A percentile compares a stretch with the other conserved stretches of the same genome.
Evolutionary conservation across 805 yeast genomes (phyloP).

Genomic region (Saturnispora besseyi): DNA sequence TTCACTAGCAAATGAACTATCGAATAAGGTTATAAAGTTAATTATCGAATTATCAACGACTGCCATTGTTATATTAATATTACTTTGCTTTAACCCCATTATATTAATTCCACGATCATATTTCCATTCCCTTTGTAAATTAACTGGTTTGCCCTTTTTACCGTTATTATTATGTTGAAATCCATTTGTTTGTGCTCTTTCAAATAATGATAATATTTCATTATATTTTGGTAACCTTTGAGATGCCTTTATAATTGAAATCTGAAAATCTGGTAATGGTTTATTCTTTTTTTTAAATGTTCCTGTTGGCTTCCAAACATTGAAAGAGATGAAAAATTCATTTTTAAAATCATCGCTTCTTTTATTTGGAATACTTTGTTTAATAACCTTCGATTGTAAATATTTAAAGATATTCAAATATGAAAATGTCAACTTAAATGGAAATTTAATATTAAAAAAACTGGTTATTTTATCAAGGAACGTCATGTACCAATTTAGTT

Average conservation of each 20-base stretch:
- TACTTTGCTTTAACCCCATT: slow-evolving; percentile 8
- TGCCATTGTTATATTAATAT: slow-evolving; percentile 43
- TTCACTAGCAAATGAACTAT: slow-evolving; percentile 35
- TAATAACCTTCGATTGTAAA: slow-evolving; percentile 10
- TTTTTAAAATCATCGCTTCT: slow-evolving; percentile 16
- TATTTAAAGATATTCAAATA: slow-evolving; percentile 15
- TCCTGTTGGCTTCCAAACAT: slow-evolving; percentile 80
- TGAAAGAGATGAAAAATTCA: slow-evolving; percentile 35
- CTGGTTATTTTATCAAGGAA: neutral
- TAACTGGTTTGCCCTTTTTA: slow-evolving; percentile 1
- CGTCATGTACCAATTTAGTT: slow-evolving; percentile 10
- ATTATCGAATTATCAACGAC: slow-evolving; percentile 68
- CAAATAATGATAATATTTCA: slow-evolving; percentile 33
- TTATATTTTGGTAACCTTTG: slow-evolving; percentile 38
- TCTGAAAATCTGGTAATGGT: slow-evolving; percentile 64
- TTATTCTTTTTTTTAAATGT: slow-evolving; percentile 63
- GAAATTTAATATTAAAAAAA: slow-evolving; percentile 9
- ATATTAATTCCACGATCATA: slow-evolving; percentile 11
- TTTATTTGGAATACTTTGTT: slow-evolving; percentile 12
- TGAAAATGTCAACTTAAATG: slow-evolving; percentile 10
- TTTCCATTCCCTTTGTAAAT: slow-evolving; percentile 9
- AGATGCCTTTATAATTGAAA: slow-evolving; percentile 47
- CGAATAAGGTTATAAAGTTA: slow-evolving; percentile 49
- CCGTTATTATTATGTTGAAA: slow-evolving; percentile 1
- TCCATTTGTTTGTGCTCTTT: slow-evolving; percentile 18